phyloP scores from a whole-genome alignment of 352 stramenopile genomes.

The Pythium monospermum region DNA sequence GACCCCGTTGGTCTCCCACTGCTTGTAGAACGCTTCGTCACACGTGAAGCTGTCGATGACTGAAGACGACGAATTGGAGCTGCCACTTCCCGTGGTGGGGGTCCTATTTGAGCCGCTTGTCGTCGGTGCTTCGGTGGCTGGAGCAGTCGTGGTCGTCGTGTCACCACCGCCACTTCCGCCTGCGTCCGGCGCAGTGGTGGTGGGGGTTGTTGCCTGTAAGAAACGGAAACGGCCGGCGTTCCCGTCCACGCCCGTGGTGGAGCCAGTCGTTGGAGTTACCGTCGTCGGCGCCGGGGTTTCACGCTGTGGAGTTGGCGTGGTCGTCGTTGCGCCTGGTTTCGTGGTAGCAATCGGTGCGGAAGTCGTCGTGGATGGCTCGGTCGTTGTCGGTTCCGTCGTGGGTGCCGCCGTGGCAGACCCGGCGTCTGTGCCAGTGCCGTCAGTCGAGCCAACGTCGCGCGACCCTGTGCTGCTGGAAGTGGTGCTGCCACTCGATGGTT shows the following conservation, averaged over 20 bases:
- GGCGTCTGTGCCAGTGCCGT: conserved; percentile 14
- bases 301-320: too few species aligned
- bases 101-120: conserved; percentile 5
- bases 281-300: too few species aligned
- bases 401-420: conserved; percentile 20
- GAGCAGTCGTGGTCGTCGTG: too few species aligned
- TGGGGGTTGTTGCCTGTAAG: too few species aligned
- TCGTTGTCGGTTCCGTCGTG: conserved; percentile 17
- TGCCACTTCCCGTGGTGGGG: too few species aligned
- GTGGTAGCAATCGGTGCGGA: conserved; percentile 3
- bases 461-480: conserved; percentile 8
- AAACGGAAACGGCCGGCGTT: too few species aligned
- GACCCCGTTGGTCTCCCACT: conserved; percentile 64
- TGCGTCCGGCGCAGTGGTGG: too few species aligned
- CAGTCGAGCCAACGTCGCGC: conserved; percentile 16
- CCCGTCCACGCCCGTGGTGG: too few species aligned
- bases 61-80: too few species aligned
- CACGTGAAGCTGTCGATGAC: conserved; percentile 48
- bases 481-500: conserved; percentile 14
- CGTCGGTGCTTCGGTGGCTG: neutral
- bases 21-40: conserved; percentile 74
- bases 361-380: conserved; percentile 8
- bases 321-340: neutral
- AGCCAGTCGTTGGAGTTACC: too few species aligned
- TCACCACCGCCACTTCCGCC: too few species aligned